A percentile compares a stretch with the other conserved stretches of the same genome.
These are phyloP conservation scores for Aspergillus brunneoviolaceus DNA, from an alignment of 2,329 filamentous ascomycete species.

Conservation along the genomic window DNA sequence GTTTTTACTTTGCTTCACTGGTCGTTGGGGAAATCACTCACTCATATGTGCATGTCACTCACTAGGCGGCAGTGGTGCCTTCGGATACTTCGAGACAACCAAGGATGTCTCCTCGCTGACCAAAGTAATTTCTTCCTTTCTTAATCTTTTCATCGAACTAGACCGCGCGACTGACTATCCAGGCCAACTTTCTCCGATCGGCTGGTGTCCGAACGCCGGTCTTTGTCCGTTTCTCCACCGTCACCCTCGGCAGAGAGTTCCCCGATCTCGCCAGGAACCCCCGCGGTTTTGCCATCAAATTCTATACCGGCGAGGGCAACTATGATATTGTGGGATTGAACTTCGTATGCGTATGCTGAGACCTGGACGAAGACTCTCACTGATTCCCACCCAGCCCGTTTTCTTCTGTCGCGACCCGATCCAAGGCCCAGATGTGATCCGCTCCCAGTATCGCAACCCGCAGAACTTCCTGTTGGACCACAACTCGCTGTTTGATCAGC, in stretches of 20 bases:
- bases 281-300: conserved; percentile 52
- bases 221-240: conserved; percentile 48
- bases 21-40: neutral
- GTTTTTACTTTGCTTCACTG: neutral
- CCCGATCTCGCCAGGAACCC: conserved; percentile 49
- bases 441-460: conserved; percentile 49
- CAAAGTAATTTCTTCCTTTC: conserved; percentile 2
- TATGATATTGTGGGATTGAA: conserved; percentile 52
- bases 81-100: conserved; percentile 28
- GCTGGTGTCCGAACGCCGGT: conserved; percentile 46
- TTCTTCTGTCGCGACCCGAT: conserved; percentile 54
- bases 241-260: conserved; percentile 45
- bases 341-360: conserved; percentile 30
- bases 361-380: neutral
- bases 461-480: conserved; percentile 52
- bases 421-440: conserved; percentile 50
- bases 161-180: neutral
- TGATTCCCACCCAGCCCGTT: conserved; percentile 34
- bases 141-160: no score
- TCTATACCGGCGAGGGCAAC: conserved; percentile 51
- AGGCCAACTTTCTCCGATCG: conserved; percentile 43
- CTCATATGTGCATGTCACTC: neutral
- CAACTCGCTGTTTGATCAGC: conserved; percentile 50
- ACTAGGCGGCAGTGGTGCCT: conserved; percentile 22
- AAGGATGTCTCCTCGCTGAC: conserved; percentile 21